Base-by-base conservation (phyloP, 2,329 filamentous ascomycete species). In the Venturiaceae sp. region DNA sequence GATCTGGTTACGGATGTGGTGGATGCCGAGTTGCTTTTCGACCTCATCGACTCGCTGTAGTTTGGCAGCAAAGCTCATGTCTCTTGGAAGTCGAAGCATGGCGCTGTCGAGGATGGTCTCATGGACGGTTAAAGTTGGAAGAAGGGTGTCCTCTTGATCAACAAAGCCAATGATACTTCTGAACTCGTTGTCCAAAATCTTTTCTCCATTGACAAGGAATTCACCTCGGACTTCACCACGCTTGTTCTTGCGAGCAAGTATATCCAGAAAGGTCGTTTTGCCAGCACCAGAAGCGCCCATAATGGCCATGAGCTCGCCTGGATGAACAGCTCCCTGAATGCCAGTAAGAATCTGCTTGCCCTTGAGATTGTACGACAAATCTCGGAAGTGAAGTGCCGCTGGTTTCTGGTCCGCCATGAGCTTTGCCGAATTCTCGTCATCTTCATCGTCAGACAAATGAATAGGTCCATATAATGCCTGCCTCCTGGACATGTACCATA, bases 221-320 rank as follows among this genome's bases (percentile, higher is more conserved):
- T 92, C 83, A 21, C 95, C 95, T 8, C 80, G 76, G 0, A 88
- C 83, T 2, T 79, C 72, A 39, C 94, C 95, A 34, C 91, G 85
- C 75, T 99, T 99, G 74, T 97, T 97, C 79, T 97, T 99, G 62
- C 92, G 85, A 8, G 94, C 94, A 52, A 99, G 78, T 60, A 99
- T 96, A 68, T 99, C 94, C 47, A 99, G 77, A 72, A 99, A 97
- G 0, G 91, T 96, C 0, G 94, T 99, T 75, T 99, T 99, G 60
- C 94, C 94, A 44, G 94, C 95, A 32, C 94, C 94, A 0, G 94
- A 99, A 7, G 94, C 92, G 59, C 94, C 94, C 92, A 99, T 99
- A 66, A 99, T 95, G 8, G 94, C 94, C 64, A 92, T 90, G 7
- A 97, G 83, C 70, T 99, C 91, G n/a, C 95, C 95, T 2, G 92